Base-by-base conservation (phyloP, 192 early-diverging fungal genomes). In the Lunasporangiospora selenospora region DNA sequence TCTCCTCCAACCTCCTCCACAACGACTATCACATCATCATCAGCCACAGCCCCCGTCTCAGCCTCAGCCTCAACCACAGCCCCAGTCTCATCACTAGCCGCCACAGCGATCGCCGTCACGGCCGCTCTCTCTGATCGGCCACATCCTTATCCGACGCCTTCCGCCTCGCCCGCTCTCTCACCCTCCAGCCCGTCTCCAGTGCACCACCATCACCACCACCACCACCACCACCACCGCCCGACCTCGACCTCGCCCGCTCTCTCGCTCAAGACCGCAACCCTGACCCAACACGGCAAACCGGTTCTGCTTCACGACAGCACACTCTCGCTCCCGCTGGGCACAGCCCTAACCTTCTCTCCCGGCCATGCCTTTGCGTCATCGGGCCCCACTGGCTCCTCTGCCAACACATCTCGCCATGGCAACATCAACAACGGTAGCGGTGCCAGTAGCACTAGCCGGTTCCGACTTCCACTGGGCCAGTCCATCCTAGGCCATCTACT, bases 401-500 rank as follows among this genome's bases (percentile, higher is more conserved):
- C n/a, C n/a, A n/a, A n/a, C n/a, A n/a, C n/a, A n/a, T n/a, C n/a
- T n/a, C n/a, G n/a, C n/a, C n/a, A n/a, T n/a, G n/a, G n/a, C n/a
- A n/a, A n/a, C n/a, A n/a, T 54, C 29, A 67, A 58, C 50, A 53
- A 37, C 32, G 53, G 53, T 1, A 32, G 53, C 37, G 36, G 44
- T 44, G 53, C 46, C 12, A 65, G n/a, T n/a, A n/a, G n/a, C n/a
- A n/a, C n/a, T n/a, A n/a, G n/a, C n/a, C n/a, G n/a, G n/a, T n/a
- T n/a, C n/a, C n/a, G n/a, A n/a, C n/a, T n/a, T n/a, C n/a, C n/a
- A n/a, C n/a, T 70, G 9, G 69, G 69, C 2, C 59, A 63, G 36
- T 73, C 69, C 2, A 73, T 73, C 19, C 24, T 73, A 9, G 53
- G 69, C 16, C 69, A 73, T 19, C 49, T 73, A 0, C 29, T 73